phyloP scores from a whole-genome alignment of 2,329 filamentous ascomycete genomes.

The Penicillium sp. region DNA sequence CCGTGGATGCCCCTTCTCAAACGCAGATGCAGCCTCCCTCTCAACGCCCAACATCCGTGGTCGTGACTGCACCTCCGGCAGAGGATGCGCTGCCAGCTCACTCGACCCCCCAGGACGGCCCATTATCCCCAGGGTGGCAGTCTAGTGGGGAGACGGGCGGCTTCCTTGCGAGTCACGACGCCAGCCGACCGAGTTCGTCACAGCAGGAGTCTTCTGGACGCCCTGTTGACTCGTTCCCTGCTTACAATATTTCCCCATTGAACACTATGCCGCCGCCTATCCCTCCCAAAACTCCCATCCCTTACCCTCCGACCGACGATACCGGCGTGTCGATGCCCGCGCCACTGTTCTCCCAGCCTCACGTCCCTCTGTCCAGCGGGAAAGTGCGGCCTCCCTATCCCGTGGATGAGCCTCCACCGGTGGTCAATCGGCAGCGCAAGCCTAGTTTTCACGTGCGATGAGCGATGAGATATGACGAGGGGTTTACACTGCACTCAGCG shows the following conservation, averaged over 20 bases:
- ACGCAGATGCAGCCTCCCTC: conserved; percentile 14
- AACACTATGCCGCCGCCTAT: conserved; percentile 55
- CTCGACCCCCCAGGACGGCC: conserved; percentile 25
- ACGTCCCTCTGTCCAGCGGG: conserved; percentile 14
- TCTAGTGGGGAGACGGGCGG: conserved; percentile 24
- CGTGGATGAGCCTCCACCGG: conserved; percentile 70
- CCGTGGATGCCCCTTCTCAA: conserved; percentile 30
- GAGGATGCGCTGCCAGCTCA: conserved; percentile 27
- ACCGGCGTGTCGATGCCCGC: conserved; percentile 30
- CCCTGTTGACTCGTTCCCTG: conserved; percentile 30
- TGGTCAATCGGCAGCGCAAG: conserved; percentile 79
- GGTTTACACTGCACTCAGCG: neutral
- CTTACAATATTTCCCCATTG: conserved; percentile 12
- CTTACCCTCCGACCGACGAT: conserved; percentile 39
- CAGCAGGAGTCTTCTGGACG: conserved; percentile 28
- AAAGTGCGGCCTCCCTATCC: conserved; percentile 64
- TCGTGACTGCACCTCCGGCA: conserved; percentile 22
- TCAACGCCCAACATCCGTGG: conserved; percentile 14
- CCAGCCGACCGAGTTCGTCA: conserved; percentile 26
- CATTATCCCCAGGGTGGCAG: conserved; percentile 20
- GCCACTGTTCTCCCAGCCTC: conserved; percentile 28
- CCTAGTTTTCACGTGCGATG: conserved; percentile 61
- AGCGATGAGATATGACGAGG: conserved; percentile 8
- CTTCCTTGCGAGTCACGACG: conserved; percentile 36
- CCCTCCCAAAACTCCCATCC: conserved; percentile 71